A percentile compares a stretch with the other conserved stretches of the same genome.
phyloP scores from a whole-genome alignment of 371 early-diverging fungal genomes.

The Astathelohania contejeani region DNA sequence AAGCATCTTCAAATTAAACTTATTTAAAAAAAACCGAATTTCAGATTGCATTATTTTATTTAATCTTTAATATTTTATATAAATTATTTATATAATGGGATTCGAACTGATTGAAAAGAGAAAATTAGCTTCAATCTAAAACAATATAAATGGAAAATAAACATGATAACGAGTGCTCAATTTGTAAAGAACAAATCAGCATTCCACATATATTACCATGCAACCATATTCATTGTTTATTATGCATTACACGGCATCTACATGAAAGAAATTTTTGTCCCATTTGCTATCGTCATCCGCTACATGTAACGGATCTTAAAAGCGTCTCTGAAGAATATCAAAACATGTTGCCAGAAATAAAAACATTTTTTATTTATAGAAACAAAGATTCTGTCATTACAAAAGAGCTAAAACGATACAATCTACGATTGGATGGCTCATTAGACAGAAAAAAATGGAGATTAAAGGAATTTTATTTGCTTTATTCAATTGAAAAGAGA shows the following conservation, averaged over 20 bases:
- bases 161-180: conserved; percentile 7
- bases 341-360: not conserved
- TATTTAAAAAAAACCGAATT: too few species aligned
- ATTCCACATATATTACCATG: conserved; percentile 15
- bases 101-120: too few species aligned
- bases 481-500: conserved; percentile 1
- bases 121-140: too few species aligned
- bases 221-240: conserved; percentile 18
- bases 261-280: conserved; percentile 10
- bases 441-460: not conserved
- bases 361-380: not conserved
- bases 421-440: not conserved
- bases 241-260: conserved; percentile 25
- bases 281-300: conserved; percentile 5
- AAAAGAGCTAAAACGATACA: conserved; percentile 1
- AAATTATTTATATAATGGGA: too few species aligned
- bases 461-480: conserved; percentile 1
- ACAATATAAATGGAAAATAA: too few species aligned
- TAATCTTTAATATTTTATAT: too few species aligned
- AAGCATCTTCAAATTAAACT: too few species aligned
- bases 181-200: conserved; percentile 10
- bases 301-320: not conserved
- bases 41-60: too few species aligned
- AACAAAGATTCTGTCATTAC: not conserved
- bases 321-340: not conserved